Evolutionary conservation across 2,329 filamentous ascomycete species (phyloP), one percentile per base, ranked within the genome.

Genomic region (Beauveria bassiana): DNA sequence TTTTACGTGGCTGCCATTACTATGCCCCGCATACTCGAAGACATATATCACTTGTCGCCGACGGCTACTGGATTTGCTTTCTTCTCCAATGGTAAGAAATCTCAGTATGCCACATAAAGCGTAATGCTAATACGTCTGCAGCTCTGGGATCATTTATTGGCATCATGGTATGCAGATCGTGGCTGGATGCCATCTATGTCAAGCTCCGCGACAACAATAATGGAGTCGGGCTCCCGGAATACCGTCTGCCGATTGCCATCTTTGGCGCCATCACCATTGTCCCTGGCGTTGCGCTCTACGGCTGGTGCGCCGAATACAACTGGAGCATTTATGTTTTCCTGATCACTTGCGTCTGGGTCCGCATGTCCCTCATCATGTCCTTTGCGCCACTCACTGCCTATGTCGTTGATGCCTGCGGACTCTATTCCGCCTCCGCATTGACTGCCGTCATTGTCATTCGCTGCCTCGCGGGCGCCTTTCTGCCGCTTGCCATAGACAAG

Each of bases 401-500:
- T 43, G 49, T 64, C 31, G 62, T 64, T 16, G 62, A 64, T 18
- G 62, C 60, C 5, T 59, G 60, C 50, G 62, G 60, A 20, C 20
- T 59, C 5, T 62, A 59, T 9, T 59, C 62, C 5, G 62, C 62
- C 4, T 64, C 62, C 1, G 62, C 62, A 3, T 28, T 64, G 24
- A 60, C 62, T 3, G 62, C 51, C 3, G 59, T 59, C 45, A 62
- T 64, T 22, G 61, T 64, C 28, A 49, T 92, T 71, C 89, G 89
- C 65, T 98, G 98, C 78, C 91, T 93, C 67, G 93, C 93, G 70
- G 93, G 95, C 73, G 93, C 95, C 66, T 98, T 98, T 77, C 87
- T 98, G 43, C 95, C 95, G 69, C 93, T 98, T 46, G 95, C 93
- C 70, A 98, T 98, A 73, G 96, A 96, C 84, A 96, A 73, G 61